A percentile compares a stretch with the other conserved stretches of the same genome.
Evolutionary conservation across 139 green algal genomes (phyloP).

Genomic region (Eudorina sp.): DNA sequence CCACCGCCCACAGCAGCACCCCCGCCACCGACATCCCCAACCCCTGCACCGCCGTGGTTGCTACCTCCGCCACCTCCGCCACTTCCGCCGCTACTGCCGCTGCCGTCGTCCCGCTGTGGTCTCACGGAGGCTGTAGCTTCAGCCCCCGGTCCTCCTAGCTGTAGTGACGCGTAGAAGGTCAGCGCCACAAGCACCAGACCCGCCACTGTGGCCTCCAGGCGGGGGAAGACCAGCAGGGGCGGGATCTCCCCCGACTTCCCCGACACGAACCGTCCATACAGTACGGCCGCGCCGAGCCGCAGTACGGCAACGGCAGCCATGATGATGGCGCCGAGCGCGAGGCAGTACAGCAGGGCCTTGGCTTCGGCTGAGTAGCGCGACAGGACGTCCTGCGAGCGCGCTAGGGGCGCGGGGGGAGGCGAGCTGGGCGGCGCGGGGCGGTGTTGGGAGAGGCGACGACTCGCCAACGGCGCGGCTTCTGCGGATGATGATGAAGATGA

Average conservation of each 20-base stretch:
- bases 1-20: too few relatives aligned
- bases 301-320: background rate
- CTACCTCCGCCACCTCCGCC: too few relatives aligned
- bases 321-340: background rate
- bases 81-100: too few relatives aligned
- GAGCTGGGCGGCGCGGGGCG: too few relatives aligned
- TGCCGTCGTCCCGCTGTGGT: background rate
- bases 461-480: too few relatives aligned
- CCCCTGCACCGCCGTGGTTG: too few relatives aligned
- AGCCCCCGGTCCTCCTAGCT: background rate
- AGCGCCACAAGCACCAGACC: constrained; percentile 47
- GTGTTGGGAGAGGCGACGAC: too few relatives aligned
- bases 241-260: background rate
- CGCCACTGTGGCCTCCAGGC: background rate
- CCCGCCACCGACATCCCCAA: too few relatives aligned
- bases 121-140: too few relatives aligned
- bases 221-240: constrained; percentile 34
- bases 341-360: constrained; percentile 22
- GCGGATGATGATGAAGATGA: too few relatives aligned
- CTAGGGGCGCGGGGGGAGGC: too few relatives aligned
- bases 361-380: background rate
- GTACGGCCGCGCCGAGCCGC: background rate
- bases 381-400: too few relatives aligned
- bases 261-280: background rate
- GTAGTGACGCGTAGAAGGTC: constrained; percentile 47